phyloP scores from a whole-genome alignment of 2,329 filamentous ascomycete species.

The Ilyonectria destructans region DNA sequence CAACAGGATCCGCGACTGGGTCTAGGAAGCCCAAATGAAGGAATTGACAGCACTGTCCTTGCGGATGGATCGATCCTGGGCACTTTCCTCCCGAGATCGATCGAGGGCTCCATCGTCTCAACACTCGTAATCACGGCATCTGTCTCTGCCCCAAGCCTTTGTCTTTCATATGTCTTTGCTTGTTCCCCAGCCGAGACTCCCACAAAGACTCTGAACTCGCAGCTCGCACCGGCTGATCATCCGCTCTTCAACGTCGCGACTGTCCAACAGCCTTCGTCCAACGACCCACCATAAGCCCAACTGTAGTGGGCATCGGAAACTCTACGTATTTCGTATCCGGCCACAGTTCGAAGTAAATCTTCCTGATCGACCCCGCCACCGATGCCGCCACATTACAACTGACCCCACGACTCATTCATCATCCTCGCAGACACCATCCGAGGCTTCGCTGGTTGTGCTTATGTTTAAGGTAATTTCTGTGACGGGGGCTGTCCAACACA shows the following conservation, averaged over 20 bases:
- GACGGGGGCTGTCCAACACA: not conserved
- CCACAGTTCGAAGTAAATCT: no score
- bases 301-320: no score
- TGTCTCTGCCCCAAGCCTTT: not conserved
- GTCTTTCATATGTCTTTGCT: not conserved
- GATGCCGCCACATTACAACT: no score
- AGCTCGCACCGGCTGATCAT: not conserved
- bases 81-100: not conserved
- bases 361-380: no score
- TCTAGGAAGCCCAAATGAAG: not conserved
- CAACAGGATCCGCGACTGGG: not conserved
- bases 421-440: not conserved
- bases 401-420: no score
- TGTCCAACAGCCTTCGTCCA: constrained; percentile 29
- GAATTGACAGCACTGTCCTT: not conserved
- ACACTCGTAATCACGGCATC: not conserved
- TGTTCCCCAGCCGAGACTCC: not conserved
- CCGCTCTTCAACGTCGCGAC: constrained; percentile 2
- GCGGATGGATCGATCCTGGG: not conserved
- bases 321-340: no score
- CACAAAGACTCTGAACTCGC: no score
- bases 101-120: not conserved
- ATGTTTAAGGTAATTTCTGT: constrained; percentile 25
- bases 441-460: not conserved
- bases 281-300: not conserved